Conservation (phyloP, 2,329 filamentous ascomycete species). For the Diaporthe amygdali region DNA sequence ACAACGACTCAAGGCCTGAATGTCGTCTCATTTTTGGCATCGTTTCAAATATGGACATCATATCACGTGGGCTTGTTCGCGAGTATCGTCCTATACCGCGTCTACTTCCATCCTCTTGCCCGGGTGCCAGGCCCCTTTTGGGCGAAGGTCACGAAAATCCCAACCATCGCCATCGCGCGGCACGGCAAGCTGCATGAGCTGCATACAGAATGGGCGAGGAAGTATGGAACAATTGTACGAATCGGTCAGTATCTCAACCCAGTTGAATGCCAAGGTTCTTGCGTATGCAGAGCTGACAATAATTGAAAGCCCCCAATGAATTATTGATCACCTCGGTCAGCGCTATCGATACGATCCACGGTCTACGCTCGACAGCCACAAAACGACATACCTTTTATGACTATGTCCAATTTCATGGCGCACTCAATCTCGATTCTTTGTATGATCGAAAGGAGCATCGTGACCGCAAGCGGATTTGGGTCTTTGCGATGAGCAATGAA, state of each 20-base stretch:
- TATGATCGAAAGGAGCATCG: background rate
- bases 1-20: background rate
- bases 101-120: background rate
- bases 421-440: background rate
- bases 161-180: background rate
- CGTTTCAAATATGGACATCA: background rate
- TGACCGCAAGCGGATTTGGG: background rate
- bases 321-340: background rate
- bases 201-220: background rate
- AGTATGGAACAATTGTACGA: background rate
- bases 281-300: background rate
- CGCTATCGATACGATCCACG: background rate
- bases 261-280: too few relatives aligned
- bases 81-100: background rate
- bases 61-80: background rate
- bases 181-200: background rate
- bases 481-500: background rate
- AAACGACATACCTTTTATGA: background rate
- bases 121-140: background rate
- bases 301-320: background rate
- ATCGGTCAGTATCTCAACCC: background rate
- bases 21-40: background rate
- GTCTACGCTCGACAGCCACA: background rate
- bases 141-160: background rate
- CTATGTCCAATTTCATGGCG: background rate